Evolutionary conservation across 225 moss, liverwort and hornwort genomes (phyloP).

Genomic region (Marchantia paleacea): DNA sequence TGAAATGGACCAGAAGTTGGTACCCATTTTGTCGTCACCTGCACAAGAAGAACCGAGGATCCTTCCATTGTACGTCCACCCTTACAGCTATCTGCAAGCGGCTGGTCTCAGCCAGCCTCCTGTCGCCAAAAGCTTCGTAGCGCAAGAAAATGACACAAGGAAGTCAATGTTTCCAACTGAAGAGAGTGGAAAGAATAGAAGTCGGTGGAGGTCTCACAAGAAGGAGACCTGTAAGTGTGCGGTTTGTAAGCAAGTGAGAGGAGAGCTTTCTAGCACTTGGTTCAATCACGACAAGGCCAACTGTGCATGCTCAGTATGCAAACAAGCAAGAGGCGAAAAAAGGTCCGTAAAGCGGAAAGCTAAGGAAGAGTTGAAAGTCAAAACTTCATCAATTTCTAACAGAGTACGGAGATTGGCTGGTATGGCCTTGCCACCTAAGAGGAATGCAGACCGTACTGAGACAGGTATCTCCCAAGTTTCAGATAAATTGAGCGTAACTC

Average conservation of each 20-base stretch:
- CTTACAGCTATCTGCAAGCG: background rate
- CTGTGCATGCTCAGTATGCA: constrained; percentile 14
- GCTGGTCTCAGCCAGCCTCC: background rate
- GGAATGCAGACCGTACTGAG: background rate
- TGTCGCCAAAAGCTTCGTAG: no score
- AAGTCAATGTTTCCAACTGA: background rate
- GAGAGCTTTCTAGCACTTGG: constrained; percentile 15
- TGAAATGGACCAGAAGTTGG: no score
- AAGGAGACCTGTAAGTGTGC: constrained; percentile 17
- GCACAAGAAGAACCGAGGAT: no score
- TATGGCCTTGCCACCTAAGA: background rate
- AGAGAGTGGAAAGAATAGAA: background rate
- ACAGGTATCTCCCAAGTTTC: background rate
- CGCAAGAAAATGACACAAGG: background rate
- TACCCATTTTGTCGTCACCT: no score
- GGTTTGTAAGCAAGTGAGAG: constrained; percentile 21
- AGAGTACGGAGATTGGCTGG: background rate
- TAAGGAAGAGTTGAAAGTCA: background rate
- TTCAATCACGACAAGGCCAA: constrained; percentile 9
- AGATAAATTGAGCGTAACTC: background rate
- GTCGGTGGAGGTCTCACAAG: constrained; percentile 16
- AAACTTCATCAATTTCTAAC: background rate
- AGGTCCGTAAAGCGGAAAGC: background rate
- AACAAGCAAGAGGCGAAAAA: constrained; percentile 22
- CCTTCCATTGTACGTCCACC: no score